Evolutionary conservation across 2,329 filamentous ascomycete species (phyloP).

Genomic region (Hypoxylon rubiginosum): DNA sequence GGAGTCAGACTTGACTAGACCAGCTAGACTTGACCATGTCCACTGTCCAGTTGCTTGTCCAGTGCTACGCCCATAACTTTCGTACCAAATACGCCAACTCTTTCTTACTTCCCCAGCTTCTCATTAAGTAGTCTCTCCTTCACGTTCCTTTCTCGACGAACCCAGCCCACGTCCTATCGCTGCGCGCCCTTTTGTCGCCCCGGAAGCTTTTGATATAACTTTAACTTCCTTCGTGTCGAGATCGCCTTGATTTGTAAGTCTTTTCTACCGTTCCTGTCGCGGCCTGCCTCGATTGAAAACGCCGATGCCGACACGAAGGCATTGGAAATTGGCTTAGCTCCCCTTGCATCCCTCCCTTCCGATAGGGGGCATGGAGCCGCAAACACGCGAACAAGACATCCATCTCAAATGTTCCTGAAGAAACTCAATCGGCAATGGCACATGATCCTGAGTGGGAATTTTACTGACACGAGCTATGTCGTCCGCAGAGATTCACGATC

Average conservation of each 20-base stretch:
- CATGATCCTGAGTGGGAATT: conserved; percentile 25
- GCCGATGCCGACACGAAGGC: conserved; percentile 27
- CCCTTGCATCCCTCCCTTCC: conserved; percentile 40
- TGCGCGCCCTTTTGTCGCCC: conserved; percentile 42
- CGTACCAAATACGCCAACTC: conserved; percentile 38
- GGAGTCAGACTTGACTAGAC: conserved; percentile 35
- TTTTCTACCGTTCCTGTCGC: conserved; percentile 12
- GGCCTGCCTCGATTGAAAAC: conserved; percentile 29
- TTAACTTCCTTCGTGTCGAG: conserved; percentile 33
- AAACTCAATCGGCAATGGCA: conserved; percentile 34
- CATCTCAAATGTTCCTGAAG: conserved; percentile 10
- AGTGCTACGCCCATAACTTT: conserved; percentile 39
- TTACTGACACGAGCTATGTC: conserved; percentile 41
- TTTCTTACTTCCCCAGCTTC: conserved; percentile 41
- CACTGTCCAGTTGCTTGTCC: background rate
- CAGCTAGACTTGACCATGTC: too few species aligned
- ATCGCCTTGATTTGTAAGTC: conserved; percentile 46
- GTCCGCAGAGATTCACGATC: conserved; percentile 42
- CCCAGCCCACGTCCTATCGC: conserved; percentile 33
- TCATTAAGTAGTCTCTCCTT: conserved; percentile 41
- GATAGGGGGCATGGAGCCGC: conserved; percentile 37
- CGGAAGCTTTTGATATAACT: conserved; percentile 32
- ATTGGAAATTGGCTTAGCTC: conserved; percentile 40
- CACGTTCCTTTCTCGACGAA: conserved; percentile 37
- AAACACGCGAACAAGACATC: conserved; percentile 30